phyloP scores from a whole-genome alignment of 805 yeast species.

The Metschnikowia lachancei region DNA sequence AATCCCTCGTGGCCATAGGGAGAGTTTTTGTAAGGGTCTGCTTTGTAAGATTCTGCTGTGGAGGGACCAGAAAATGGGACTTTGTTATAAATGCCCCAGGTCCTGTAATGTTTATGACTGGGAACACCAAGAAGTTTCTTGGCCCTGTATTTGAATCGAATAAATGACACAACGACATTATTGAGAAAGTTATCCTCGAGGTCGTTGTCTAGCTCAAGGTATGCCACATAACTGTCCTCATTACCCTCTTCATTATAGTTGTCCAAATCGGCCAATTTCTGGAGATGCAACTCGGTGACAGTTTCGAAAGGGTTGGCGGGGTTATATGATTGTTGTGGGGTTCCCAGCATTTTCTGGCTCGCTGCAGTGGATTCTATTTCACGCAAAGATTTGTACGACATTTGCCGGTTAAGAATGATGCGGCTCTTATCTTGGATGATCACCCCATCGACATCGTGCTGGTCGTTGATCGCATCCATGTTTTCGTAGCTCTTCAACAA shows the following conservation, averaged over 20 bases:
- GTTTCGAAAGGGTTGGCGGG: neutral
- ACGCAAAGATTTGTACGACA: constrained; percentile 19
- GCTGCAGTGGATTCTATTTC: neutral
- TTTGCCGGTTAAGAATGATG: constrained; percentile 17
- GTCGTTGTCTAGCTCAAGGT: constrained; percentile 22
- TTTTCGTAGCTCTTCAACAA: constrained; percentile 39
- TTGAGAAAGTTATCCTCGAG: constrained; percentile 21
- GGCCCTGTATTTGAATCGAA: constrained; percentile 24
- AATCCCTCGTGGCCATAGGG: constrained; percentile 12
- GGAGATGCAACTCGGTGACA: constrained; percentile 5
- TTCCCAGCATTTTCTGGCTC: neutral
- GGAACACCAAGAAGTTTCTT: constrained; percentile 10
- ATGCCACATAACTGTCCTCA: constrained; percentile 26
- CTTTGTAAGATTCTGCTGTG: too few relatives aligned
- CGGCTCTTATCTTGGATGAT: constrained; percentile 20
- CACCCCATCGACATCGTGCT: constrained; percentile 26
- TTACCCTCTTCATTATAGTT: constrained; percentile 20
- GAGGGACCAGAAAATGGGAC: too few relatives aligned
- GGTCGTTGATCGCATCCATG: constrained; percentile 30
- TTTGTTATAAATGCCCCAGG: too few relatives aligned
- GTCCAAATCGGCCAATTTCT: constrained; percentile 14
- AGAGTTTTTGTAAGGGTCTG: too few relatives aligned
- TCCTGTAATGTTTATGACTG: constrained; percentile 3
- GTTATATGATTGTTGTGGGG: neutral
- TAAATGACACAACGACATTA: constrained; percentile 22